Evolutionary conservation across 1,284 basidiomycete genomes (phyloP).

Genomic region (Puccinia polysora): DNA sequence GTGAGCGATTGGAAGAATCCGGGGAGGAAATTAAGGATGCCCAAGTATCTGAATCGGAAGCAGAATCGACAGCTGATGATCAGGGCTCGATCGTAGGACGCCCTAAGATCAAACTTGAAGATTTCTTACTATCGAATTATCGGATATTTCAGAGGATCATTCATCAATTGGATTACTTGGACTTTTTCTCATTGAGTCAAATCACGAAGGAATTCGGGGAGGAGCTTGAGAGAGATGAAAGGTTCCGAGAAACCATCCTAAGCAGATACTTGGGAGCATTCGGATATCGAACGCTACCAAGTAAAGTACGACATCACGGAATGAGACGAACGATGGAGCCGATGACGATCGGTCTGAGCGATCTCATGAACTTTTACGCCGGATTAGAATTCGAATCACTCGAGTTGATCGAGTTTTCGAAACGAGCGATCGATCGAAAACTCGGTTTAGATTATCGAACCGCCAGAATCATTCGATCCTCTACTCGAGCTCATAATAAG

Average conservation of each 20-base stretch:
- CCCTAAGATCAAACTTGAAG: conserved; percentile 22
- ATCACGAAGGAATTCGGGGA: conserved; percentile 22
- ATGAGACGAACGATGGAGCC: not conserved
- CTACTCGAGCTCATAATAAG: conserved; percentile 53
- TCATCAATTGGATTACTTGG: conserved; percentile 37
- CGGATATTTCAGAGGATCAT: conserved; percentile 25
- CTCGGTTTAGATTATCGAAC: conserved; percentile 51
- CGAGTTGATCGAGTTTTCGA: conserved; percentile 24
- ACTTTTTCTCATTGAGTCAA: conserved; percentile 39
- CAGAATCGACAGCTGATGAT: not conserved
- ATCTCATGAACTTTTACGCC: conserved; percentile 33
- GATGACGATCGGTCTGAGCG: conserved; percentile 21
- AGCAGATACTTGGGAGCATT: conserved; percentile 19
- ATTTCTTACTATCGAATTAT: conserved; percentile 5
- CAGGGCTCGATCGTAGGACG: not conserved
- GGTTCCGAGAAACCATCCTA: conserved; percentile 31
- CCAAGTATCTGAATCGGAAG: conserved; percentile 7
- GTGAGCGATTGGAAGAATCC: not conserved
- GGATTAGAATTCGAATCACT: conserved; percentile 38
- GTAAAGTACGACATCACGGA: too few species aligned
- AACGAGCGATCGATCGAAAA: conserved; percentile 45
- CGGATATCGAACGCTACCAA: conserved; percentile 31
- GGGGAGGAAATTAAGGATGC: not conserved
- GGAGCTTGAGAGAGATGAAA: conserved; percentile 24
- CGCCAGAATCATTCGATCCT: conserved; percentile 51